phyloP scores from a whole-genome alignment of 2,329 filamentous ascomycete species.

The Penicillium sp. region DNA sequence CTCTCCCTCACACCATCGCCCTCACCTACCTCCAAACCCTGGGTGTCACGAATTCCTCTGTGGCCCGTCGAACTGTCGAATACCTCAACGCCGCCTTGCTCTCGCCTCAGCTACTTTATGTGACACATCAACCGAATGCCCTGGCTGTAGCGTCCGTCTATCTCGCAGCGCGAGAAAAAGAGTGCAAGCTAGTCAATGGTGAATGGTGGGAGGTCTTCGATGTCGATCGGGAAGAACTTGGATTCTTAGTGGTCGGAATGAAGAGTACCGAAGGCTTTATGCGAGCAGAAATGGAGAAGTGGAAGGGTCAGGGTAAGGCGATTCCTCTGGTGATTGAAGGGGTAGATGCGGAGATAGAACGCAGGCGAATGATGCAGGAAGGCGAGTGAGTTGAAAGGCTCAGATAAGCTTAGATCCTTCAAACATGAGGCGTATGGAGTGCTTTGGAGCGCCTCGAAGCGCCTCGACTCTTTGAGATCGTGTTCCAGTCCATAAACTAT shows the following conservation, averaged over 20 bases:
- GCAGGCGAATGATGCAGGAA: conserved; percentile 48
- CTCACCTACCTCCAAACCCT: conserved; percentile 93
- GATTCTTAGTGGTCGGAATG: conserved; percentile 87
- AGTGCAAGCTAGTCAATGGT: conserved; percentile 76
- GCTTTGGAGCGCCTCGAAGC: too few relatives aligned
- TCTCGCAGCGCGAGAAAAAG: conserved; percentile 77
- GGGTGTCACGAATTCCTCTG: conserved; percentile 64
- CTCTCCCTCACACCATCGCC: conserved; percentile 82
- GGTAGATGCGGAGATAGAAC: conserved; percentile 65
- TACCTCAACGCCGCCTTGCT: conserved; percentile 86
- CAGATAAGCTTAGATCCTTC: not conserved
- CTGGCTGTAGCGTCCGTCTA: conserved; percentile 90
- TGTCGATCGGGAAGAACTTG: conserved; percentile 89
- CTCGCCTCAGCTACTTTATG: conserved; percentile 84
- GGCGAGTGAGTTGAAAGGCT: conserved; percentile 38
- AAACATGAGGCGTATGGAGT: not conserved
- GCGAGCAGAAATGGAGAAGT: conserved; percentile 60
- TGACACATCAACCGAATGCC: conserved; percentile 87
- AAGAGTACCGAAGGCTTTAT: conserved; percentile 76
- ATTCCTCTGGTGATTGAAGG: conserved; percentile 64
- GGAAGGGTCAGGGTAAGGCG: conserved; percentile 50
- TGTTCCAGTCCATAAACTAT: not conserved
- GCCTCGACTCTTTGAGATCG: not conserved
- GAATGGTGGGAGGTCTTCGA: conserved; percentile 99
- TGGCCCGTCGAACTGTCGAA: conserved; percentile 70